phyloP scores from a whole-genome alignment of 345 rosid genomes.

The Melaleuca alternifolia region DNA sequence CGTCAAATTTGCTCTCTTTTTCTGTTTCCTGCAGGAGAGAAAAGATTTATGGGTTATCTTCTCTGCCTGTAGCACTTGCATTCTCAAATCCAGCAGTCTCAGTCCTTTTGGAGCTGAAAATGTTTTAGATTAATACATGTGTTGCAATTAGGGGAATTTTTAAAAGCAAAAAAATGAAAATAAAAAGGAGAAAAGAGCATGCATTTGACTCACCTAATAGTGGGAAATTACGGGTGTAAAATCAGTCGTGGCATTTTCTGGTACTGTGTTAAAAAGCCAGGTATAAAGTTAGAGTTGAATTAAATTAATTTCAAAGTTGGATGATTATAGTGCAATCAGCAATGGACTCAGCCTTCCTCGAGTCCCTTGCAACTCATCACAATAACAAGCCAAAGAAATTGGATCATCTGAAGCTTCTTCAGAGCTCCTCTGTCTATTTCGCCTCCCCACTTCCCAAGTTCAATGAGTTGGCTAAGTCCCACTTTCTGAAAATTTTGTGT shows the following conservation, averaged over 20 bases:
- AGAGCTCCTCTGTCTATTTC: neutral
- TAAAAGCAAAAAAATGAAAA: no score
- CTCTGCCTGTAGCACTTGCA: neutral
- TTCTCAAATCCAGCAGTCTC: neutral
- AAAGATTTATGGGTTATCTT: neutral
- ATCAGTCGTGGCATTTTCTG: neutral
- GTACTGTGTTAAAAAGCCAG: neutral
- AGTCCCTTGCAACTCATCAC: neutral
- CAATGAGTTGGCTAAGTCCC: neutral
- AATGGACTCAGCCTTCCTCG: neutral
- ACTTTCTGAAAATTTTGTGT: neutral
- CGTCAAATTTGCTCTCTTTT: neutral
- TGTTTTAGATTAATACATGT: neutral
- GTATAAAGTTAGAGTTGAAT: neutral
- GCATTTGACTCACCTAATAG: neutral
- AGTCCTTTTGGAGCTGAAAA: neutral
- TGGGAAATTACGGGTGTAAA: neutral
- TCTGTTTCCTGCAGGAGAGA: neutral
- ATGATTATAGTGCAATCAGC: neutral
- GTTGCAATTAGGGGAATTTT: neutral
- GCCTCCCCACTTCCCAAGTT: neutral
- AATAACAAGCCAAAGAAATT: no score
- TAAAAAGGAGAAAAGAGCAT: neutral
- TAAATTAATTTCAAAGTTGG: neutral
- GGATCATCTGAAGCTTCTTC: neutral